Evolutionary conservation across 2,329 filamentous ascomycete genomes (phyloP).

Genomic region (Phyllachora maydis): DNA sequence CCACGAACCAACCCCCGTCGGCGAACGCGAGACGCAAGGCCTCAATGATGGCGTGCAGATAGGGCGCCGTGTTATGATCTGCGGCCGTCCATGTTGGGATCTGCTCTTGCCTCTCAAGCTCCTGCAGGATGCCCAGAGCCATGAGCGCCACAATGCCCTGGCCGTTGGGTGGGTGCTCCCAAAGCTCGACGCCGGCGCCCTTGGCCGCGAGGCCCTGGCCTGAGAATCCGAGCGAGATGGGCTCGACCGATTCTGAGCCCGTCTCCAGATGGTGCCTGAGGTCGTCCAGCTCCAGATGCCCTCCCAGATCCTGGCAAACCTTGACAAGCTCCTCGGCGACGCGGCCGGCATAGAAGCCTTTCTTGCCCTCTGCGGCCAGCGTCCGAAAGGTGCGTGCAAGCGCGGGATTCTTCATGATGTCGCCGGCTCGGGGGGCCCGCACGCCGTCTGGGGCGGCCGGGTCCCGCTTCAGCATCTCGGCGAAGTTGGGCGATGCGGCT

Average conservation of each 20-base stretch:
- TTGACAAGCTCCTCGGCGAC: conserved; percentile 67
- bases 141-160: conserved; percentile 92
- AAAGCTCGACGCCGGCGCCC: conserved; percentile 51
- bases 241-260: conserved; percentile 59
- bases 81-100: conserved; percentile 48
- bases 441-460: conserved; percentile 44
- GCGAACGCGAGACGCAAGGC: conserved; percentile 75
- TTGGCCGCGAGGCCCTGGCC: conserved; percentile 28
- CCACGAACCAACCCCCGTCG: conserved; percentile 76
- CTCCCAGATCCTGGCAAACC: conserved; percentile 56
- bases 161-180: conserved; percentile 94
- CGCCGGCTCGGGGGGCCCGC: conserved; percentile 57
- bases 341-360: conserved; percentile 74
- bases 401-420: conserved; percentile 72
- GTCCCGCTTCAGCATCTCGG: conserved; percentile 74
- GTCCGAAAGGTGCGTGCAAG: conserved; percentile 65
- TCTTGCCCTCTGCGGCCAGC: conserved; percentile 62
- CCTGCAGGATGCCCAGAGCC: conserved; percentile 78
- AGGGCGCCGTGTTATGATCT: conserved; percentile 66
- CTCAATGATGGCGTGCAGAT: conserved; percentile 77
- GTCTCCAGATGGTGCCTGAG: conserved; percentile 48
- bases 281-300: conserved; percentile 61
- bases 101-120: conserved; percentile 54
- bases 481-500: conserved; percentile 62
- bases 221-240: conserved; percentile 57